Evolutionary conservation across 805 yeast species (phyloP).

Genomic region (Pichia pseudocactophila): DNA sequence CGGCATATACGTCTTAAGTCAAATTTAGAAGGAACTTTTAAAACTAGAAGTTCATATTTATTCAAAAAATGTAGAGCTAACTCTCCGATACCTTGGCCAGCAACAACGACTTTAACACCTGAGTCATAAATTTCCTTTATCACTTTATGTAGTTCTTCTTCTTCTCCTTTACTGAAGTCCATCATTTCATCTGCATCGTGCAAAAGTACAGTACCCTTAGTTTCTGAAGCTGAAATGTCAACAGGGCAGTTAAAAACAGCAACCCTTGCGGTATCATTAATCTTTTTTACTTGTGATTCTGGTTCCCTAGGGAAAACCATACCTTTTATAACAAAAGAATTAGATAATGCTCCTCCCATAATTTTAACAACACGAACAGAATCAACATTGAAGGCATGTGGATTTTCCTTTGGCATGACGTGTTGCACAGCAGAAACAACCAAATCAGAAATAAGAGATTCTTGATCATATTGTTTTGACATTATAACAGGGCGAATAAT

Average conservation of each 20-base stretch:
- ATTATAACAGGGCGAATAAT: constrained; percentile 81
- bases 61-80: constrained; percentile 87
- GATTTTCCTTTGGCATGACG: constrained; percentile 63
- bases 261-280: constrained; percentile 61
- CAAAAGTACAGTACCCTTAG: constrained; percentile 92
- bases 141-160: constrained; percentile 78
- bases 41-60: constrained; percentile 73
- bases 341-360: constrained; percentile 77
- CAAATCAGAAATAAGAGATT: constrained; percentile 63
- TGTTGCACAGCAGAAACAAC: constrained; percentile 79
- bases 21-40: constrained; percentile 88
- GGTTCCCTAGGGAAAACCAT: constrained; percentile 98
- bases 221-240: constrained; percentile 93
- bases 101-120: constrained; percentile 81
- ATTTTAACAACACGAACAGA: constrained; percentile 92
- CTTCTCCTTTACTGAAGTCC: constrained; percentile 94
- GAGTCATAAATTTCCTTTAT: constrained; percentile 75
- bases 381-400: constrained; percentile 75
- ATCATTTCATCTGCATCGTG: constrained; percentile 97
- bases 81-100: constrained; percentile 93
- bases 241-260: constrained; percentile 91
- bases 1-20: constrained; percentile 90
- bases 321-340: constrained; percentile 81
- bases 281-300: constrained; percentile 77
- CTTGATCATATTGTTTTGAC: constrained; percentile 88